Conservation (phyloP, 2,329 filamentous ascomycete genomes). For the Colletotrichum navitas region DNA sequence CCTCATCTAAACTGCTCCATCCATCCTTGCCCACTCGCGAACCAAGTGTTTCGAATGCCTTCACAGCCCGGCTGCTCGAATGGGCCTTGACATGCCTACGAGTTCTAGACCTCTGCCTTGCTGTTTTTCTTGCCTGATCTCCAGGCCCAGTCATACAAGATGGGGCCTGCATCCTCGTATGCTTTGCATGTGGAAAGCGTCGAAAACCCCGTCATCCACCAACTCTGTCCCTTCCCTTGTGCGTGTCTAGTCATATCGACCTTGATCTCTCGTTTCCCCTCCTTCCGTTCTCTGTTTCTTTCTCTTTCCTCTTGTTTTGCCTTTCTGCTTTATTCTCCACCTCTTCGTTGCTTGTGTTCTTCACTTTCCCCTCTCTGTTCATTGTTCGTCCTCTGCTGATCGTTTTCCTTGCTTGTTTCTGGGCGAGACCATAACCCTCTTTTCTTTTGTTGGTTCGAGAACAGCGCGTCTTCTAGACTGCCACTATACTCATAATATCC, state of each 20-base stretch:
- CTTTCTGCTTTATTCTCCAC: conserved; percentile 23
- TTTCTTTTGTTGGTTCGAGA: conserved; percentile 15
- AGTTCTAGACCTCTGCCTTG: conserved; percentile 23
- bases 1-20: conserved; percentile 25
- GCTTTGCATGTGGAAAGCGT: conserved; percentile 34
- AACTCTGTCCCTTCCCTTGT: background rate
- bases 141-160: conserved; percentile 38
- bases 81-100: conserved; percentile 28
- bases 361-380: conserved; percentile 18
- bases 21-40: conserved; percentile 19
- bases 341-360: conserved; percentile 13
- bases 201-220: conserved; percentile 25
- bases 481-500: conserved; percentile 17
- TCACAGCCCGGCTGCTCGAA: conserved; percentile 35
- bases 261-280: conserved; percentile 23
- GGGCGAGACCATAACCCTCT: background rate
- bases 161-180: conserved; percentile 24
- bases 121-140: background rate
- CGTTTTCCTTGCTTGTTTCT: conserved; percentile 27
- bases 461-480: conserved; percentile 4
- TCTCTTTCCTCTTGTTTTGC: conserved; percentile 29
- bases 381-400: conserved; percentile 12
- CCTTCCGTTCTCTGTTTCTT: conserved; percentile 21
- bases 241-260: conserved; percentile 36
- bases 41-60: conserved; percentile 37